phyloP scores from a whole-genome alignment of 495 filamentous ascomycete genomes.

The Aspergillus hancockii region DNA sequence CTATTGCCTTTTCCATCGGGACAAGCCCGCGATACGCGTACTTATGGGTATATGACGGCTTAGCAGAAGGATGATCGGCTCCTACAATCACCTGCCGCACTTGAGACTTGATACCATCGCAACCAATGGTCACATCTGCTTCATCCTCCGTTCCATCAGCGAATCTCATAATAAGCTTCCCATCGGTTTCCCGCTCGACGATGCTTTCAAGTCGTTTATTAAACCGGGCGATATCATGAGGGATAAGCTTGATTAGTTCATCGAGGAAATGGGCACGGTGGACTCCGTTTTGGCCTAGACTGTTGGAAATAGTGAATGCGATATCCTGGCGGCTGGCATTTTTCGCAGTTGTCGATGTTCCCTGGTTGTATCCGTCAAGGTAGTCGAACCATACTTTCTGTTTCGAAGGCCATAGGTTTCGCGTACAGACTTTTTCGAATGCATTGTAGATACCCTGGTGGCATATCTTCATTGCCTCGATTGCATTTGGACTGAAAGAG shows the following conservation, averaged over 20 bases:
- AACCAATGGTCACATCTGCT: constrained; percentile 53
- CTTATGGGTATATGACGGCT: constrained; percentile 49
- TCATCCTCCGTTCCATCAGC: constrained; percentile 33
- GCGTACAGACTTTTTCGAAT: constrained; percentile 38
- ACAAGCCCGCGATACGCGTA: constrained; percentile 53
- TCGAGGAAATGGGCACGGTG: constrained; percentile 54
- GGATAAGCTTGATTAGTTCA: constrained; percentile 48
- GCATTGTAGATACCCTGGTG: constrained; percentile 47
- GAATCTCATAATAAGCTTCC: constrained; percentile 31
- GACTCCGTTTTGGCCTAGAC: constrained; percentile 37
- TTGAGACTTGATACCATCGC: constrained; percentile 60
- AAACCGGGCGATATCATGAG: constrained; percentile 42
- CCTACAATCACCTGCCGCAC: constrained; percentile 46
- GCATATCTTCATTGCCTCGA: constrained; percentile 55
- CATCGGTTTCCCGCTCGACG: constrained; percentile 23
- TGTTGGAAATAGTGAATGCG: constrained; percentile 28
- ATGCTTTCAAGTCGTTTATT: constrained; percentile 37
- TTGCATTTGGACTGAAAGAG: constrained; percentile 59
- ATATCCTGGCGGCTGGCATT: constrained; percentile 18
- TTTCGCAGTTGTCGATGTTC: constrained; percentile 5
- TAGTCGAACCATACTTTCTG: constrained; percentile 31
- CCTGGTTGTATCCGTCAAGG: constrained; percentile 25
- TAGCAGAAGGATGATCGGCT: constrained; percentile 31
- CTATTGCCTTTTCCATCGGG: constrained; percentile 51
- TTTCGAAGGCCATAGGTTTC: constrained; percentile 39